Evolutionary conservation across 2,329 filamentous ascomycete species (phyloP).

Genomic region (Fusarium camptoceras): DNA sequence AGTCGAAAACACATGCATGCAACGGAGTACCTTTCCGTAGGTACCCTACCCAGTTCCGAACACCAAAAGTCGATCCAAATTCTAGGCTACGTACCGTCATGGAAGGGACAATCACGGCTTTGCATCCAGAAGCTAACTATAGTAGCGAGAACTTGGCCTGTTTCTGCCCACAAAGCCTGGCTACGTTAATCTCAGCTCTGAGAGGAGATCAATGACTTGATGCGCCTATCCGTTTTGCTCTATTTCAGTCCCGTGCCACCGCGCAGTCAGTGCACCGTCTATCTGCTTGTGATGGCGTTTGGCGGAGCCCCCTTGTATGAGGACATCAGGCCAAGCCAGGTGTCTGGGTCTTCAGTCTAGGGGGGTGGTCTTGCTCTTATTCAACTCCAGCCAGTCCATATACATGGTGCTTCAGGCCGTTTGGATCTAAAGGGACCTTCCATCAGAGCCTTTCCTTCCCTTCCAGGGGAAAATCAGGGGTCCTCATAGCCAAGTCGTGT

Average conservation of each 20-base stretch:
- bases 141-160: conserved; percentile 17
- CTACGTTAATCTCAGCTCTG: conserved; percentile 9
- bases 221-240: conserved; percentile 31
- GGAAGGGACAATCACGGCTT: conserved; percentile 18
- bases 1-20: conserved; percentile 18
- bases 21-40: background rate
- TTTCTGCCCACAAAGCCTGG: conserved; percentile 9
- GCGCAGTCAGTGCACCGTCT: conserved; percentile 34
- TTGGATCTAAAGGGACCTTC: conserved; percentile 17
- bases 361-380: background rate
- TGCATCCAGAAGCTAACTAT: conserved; percentile 7
- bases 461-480: conserved; percentile 37
- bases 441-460: background rate
- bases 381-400: background rate
- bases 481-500: conserved; percentile 32
- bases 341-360: conserved; percentile 8
- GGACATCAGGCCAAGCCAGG: background rate
- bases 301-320: conserved; percentile 18
- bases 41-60: conserved; percentile 3
- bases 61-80: conserved; percentile 8
- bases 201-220: conserved; percentile 33
- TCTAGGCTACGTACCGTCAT: background rate
- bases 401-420: conserved; percentile 8
- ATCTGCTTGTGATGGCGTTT: conserved; percentile 30
- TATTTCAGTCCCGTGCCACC: conserved; percentile 30